Evolutionary conservation across 495 filamentous ascomycete species (phyloP), one percentile per base, ranked within the genome.

Genomic region (Penicillium herquei): DNA sequence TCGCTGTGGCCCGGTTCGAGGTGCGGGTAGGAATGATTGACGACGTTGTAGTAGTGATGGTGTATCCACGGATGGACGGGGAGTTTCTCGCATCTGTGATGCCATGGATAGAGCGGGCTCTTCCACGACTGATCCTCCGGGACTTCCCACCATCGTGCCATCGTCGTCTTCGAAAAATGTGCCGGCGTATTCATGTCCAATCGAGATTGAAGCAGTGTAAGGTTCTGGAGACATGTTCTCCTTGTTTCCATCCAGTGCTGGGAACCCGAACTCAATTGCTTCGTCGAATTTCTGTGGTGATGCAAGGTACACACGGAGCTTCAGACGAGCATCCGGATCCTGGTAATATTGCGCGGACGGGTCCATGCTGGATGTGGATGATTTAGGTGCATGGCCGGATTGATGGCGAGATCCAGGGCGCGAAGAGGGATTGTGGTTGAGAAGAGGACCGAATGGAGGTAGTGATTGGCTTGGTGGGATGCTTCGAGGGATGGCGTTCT

Each of bases 201-300:
- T 39, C 6, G n/a, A 57, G 46, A 33, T 45, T 49, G 63, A 46
- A 0, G 51, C 49, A 0, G 64, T 48, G 42, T 44, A 43, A 11
- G 40, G 41, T 41, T 71, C 52, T 47, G 64, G 60, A 26, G 48
- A 48, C 45, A 63, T 48, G 10, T 64, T 67, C n/a, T 72, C 70
- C 33, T 63, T 72, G 72, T 81, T 14, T 32, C 61, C 54, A 7
- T 75, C 71, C 44, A 76, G 50, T 6, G 89, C 85, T 0, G 92
- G 91, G 59, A 97, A 96, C 5, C 93, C 92, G 72, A 94, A 96
- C 65, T 94, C 90, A 50, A 96, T 81, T 1, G 90, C 92, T 74
- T 97, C 92, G 63, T 98, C 94, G 55, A 97, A 96, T 66, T 96
- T 96, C 58, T 96, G 90, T 8, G 91, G 89, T 2, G 93, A 97